Conservation (phyloP, 331 rosid genomes). For the Quercus lobata region DNA sequence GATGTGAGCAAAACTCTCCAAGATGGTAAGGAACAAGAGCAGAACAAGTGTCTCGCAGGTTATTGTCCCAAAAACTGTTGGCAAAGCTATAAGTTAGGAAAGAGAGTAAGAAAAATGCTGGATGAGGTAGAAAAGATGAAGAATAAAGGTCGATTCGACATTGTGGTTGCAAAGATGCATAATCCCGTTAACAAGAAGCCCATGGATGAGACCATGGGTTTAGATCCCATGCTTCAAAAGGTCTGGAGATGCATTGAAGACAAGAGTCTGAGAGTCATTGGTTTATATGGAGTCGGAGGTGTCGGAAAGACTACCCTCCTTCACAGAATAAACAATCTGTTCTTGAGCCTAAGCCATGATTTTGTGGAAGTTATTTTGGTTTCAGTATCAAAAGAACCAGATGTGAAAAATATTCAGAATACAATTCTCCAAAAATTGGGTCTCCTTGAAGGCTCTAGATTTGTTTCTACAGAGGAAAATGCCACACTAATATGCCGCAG, state of each 20-base stretch:
- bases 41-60: neutral
- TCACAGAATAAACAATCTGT: neutral
- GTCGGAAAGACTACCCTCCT: neutral
- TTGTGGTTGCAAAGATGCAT: neutral
- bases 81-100: neutral
- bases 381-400: neutral
- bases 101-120: neutral
- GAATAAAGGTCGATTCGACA: neutral
- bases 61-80: neutral
- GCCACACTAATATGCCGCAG: rapidly evolving
- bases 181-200: neutral
- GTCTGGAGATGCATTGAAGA: neutral
- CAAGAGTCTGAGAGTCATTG: neutral
- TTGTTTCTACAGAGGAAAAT: too few relatives aligned
- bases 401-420: neutral
- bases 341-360: neutral
- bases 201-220: neutral
- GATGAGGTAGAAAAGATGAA: neutral
- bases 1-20: neutral
- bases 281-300: neutral
- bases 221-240: neutral
- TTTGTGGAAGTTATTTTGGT: conserved; percentile 3
- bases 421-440: neutral
- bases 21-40: neutral
- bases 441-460: too few relatives aligned